phyloP scores from a whole-genome alignment of 2,329 filamentous ascomycete genomes.

The Fusarium sp. region DNA sequence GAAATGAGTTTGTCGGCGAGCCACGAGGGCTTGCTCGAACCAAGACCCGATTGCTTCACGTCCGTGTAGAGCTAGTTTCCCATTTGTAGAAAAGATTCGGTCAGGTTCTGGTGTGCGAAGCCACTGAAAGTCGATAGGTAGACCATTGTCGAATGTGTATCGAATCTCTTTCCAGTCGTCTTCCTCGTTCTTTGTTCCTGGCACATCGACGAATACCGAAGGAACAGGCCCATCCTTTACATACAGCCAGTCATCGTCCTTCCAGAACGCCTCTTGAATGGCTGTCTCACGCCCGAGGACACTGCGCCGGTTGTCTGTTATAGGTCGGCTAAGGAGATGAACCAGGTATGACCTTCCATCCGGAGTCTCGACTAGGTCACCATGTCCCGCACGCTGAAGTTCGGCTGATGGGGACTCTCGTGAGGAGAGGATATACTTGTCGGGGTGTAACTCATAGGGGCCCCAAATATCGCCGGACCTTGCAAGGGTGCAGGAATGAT shows the following conservation, averaged over 20 bases:
- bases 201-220: slow-evolving; percentile 66
- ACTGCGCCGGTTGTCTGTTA: slow-evolving; percentile 65
- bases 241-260: slow-evolving; percentile 70
- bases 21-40: slow-evolving; percentile 71
- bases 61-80: slow-evolving; percentile 62
- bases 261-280: slow-evolving; percentile 72
- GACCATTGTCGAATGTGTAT: slow-evolving; percentile 62
- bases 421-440: slow-evolving; percentile 69
- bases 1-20: slow-evolving; percentile 70
- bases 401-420: slow-evolving; percentile 64
- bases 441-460: slow-evolving; percentile 72
- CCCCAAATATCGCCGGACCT: slow-evolving; percentile 68
- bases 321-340: slow-evolving; percentile 66
- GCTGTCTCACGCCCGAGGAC: slow-evolving; percentile 69
- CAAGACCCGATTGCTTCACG: slow-evolving; percentile 70
- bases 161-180: slow-evolving; percentile 63
- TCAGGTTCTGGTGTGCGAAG: slow-evolving; percentile 68
- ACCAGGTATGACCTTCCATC: slow-evolving; percentile 68
- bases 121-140: slow-evolving; percentile 70
- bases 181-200: slow-evolving; percentile 60
- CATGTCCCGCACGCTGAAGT: slow-evolving; percentile 68
- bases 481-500: slow-evolving; percentile 73
- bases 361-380: slow-evolving; percentile 67
- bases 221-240: slow-evolving; percentile 70
- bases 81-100: slow-evolving; percentile 61